Base-by-base conservation (phyloP, 176 grass and related monocot species). In the Bonia amplexicaulis region DNA sequence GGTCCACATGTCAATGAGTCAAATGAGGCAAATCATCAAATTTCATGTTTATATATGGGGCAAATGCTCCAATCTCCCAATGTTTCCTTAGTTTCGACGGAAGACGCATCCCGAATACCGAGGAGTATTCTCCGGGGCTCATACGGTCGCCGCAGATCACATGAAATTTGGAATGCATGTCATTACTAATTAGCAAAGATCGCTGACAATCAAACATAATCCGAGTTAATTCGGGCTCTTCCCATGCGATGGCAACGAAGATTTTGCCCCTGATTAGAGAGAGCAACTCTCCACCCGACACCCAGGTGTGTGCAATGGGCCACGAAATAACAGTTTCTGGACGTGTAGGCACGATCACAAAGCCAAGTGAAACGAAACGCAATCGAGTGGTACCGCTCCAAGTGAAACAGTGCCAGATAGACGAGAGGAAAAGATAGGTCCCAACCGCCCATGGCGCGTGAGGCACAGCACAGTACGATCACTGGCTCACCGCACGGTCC, bases 281-380 rank as follows among this genome's bases (percentile, higher is more conserved):
- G 12, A 12, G 45, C 45, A 46, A 46, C 45, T 11, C 42, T 13
- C n/a, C 12, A 26, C 12, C 25, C 58, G 2, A 2, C n/a, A 26
- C n/a, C 22, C n/a, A 61, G 1, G 58, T 26, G 12, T 25, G 58
- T 26, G 58, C n/a, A 26, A 25, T 12, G n/a, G 12, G 11, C n/a
- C 1, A 62, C 58, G 6, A 11, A 12, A 62, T 1, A 2, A 6
- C 23, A 14, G 59, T 14, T 11, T 5, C 5, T 14, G 48, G 25
- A 12, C 6, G 23, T 0, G 11, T 16, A 55, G 39, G 3, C n/a
- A 22, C 26, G 35, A 44, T 57, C 48, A 29, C 51, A 20, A 17
- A 54, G 9, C 2, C 87, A 37, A n/a, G n/a, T n/a, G n/a, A n/a
- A n/a, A n/a, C n/a, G n/a, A 78, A 51, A 77, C 74, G 66, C 74